Percentiles rank a stretch among this genome's conserved stretches.
These are phyloP conservation scores for Phytophthora hibernalis DNA, from an alignment of 352 stramenopile species.

Conservation along the genomic window DNA sequence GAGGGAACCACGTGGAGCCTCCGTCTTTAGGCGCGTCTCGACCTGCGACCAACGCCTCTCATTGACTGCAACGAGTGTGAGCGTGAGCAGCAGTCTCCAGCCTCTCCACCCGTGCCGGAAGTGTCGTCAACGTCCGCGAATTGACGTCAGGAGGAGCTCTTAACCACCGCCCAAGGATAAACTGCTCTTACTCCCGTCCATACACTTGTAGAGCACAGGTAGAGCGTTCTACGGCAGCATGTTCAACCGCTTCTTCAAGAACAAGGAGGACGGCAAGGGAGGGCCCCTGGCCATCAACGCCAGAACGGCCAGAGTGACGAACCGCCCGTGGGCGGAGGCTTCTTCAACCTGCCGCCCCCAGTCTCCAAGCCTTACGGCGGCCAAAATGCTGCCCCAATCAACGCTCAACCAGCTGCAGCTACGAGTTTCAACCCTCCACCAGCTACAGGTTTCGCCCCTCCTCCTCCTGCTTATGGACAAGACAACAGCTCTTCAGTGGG, in stretches of 20 bases:
- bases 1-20: conserved; percentile 22
- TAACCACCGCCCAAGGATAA: not conserved
- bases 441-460: conserved; percentile 23
- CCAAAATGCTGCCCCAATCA: conserved; percentile 18
- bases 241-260: conserved; percentile 87
- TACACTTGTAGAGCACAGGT: not conserved
- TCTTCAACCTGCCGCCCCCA: conserved; percentile 87
- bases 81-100: not conserved
- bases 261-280: conserved; percentile 79
- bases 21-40: conserved; percentile 1
- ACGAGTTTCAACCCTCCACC: conserved; percentile 18
- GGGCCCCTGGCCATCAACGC: conserved; percentile 64
- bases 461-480: conserved; percentile 27
- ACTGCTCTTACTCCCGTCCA: not conserved
- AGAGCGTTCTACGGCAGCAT: conserved; percentile 39
- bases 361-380: conserved; percentile 53
- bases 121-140: not conserved
- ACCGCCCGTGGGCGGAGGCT: conserved; percentile 64
- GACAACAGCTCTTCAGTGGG: conserved; percentile 19
- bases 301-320: conserved; percentile 37
- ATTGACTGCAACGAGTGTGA: not conserved
- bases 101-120: not conserved
- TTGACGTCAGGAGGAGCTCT: conserved; percentile 14
- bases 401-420: conserved; percentile 9
- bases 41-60: not conserved